Percentiles rank a stretch among this genome's conserved stretches.
These are phyloP conservation scores for Helicocarpus griseus DNA, from an alignment of 2,329 filamentous ascomycete species.

Conservation along the genomic window DNA sequence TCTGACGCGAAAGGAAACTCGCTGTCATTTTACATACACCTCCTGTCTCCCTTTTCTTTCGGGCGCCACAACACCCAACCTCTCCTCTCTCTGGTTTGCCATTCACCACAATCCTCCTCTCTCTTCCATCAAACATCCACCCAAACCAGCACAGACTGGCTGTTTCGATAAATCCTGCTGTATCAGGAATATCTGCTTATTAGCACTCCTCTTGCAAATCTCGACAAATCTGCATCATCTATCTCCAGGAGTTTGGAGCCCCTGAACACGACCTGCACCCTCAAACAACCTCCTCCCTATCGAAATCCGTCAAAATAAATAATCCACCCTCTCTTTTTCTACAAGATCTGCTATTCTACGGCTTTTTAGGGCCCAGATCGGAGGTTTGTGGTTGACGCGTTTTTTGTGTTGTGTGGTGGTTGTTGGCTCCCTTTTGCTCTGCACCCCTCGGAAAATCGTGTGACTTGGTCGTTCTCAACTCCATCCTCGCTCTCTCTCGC, in stretches of 20 bases:
- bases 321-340: neutral
- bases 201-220: neutral
- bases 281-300: neutral
- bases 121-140: slow-evolving; percentile 13
- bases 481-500: slow-evolving; percentile 13
- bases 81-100: slow-evolving; percentile 15
- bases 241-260: neutral
- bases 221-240: neutral
- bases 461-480: neutral
- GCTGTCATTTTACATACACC: slow-evolving; percentile 10
- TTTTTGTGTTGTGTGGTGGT: neutral
- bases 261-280: neutral
- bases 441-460: neutral
- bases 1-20: neutral
- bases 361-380: neutral
- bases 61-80: neutral
- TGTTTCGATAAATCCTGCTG: neutral
- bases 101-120: slow-evolving; percentile 19
- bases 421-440: neutral
- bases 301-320: neutral
- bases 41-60: slow-evolving; percentile 12
- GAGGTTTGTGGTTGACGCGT: neutral
- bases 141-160: slow-evolving; percentile 13
- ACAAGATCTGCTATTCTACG: neutral
- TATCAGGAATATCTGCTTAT: neutral